Evolutionary conservation across 306 rosid species (phyloP).

Genomic region (Canavalia ensiformis): DNA sequence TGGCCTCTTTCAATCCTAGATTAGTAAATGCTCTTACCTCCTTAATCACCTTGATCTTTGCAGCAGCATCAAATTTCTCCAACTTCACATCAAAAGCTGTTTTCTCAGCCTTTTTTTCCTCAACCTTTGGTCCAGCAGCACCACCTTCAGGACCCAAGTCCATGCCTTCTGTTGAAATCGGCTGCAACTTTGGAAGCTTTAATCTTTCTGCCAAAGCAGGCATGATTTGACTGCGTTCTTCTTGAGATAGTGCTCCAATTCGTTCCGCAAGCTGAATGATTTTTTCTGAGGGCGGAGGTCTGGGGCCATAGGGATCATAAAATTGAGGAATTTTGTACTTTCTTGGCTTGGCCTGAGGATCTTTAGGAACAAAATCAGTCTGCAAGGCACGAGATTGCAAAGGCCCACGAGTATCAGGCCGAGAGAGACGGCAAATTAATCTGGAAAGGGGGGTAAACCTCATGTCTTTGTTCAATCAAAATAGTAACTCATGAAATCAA

Average conservation of each 20-base stretch:
- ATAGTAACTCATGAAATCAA: slow-evolving; percentile 40
- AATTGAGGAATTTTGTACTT: slow-evolving; percentile 60
- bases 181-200: slow-evolving; percentile 61
- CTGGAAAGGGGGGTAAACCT: slow-evolving; percentile 55
- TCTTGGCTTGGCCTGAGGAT: slow-evolving; percentile 52
- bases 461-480: slow-evolving; percentile 52
- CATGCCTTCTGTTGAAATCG: slow-evolving; percentile 63
- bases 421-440: slow-evolving; percentile 42
- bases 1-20: slow-evolving; percentile 67
- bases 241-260: slow-evolving; percentile 54
- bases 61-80: slow-evolving; percentile 61
- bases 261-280: slow-evolving; percentile 57
- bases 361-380: slow-evolving; percentile 51
- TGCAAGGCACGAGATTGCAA: slow-evolving; percentile 57
- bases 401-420: not conserved
- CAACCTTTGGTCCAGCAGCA: slow-evolving; percentile 51
- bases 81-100: slow-evolving; percentile 64
- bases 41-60: slow-evolving; percentile 68
- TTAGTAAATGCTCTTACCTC: slow-evolving; percentile 63
- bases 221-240: slow-evolving; percentile 59
- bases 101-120: slow-evolving; percentile 64
- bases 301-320: slow-evolving; percentile 61
- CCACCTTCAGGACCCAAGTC: slow-evolving; percentile 54
- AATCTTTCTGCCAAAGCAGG: slow-evolving; percentile 57
- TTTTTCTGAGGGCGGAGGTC: slow-evolving; percentile 65